Conservation (phyloP, 2,329 filamentous ascomycete genomes). For the Calonectria naviculata region DNA sequence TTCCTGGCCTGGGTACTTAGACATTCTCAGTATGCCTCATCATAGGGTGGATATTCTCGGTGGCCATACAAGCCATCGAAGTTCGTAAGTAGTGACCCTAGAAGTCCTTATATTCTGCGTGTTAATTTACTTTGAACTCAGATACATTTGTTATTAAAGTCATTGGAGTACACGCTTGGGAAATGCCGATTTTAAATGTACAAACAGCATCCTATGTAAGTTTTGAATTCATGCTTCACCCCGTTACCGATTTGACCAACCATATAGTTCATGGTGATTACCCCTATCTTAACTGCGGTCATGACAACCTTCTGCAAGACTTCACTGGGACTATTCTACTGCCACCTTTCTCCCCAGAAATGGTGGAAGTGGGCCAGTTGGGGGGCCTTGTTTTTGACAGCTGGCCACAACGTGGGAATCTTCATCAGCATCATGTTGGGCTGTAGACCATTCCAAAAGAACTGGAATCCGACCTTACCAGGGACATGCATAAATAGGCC, state of each 20-base stretch:
- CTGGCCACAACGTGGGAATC: constrained; percentile 27
- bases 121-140: not conserved
- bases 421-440: constrained; percentile 45
- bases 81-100: constrained; percentile 3
- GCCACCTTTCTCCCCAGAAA: not conserved
- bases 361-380: not conserved
- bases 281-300: constrained; percentile 44
- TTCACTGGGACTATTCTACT: not conserved
- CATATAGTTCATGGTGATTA: constrained; percentile 42
- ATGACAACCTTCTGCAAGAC: not conserved
- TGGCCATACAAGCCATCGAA: not conserved
- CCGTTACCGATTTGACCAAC: constrained; percentile 36
- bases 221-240: constrained; percentile 6
- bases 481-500: constrained; percentile 55
- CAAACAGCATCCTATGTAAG: constrained; percentile 19
- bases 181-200: constrained; percentile 26
- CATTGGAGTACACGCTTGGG: constrained; percentile 30
- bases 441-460: constrained; percentile 15
- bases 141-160: constrained; percentile 24
- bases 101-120: too few relatives aligned
- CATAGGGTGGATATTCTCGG: not conserved
- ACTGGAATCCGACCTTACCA: constrained; percentile 40
- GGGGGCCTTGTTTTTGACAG: not conserved
- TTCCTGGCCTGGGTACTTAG: not conserved
- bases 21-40: constrained; percentile 10